Evolutionary conservation across 1,284 basidiomycete genomes (phyloP).

Genomic region (Ganoderma lingzhi): DNA sequence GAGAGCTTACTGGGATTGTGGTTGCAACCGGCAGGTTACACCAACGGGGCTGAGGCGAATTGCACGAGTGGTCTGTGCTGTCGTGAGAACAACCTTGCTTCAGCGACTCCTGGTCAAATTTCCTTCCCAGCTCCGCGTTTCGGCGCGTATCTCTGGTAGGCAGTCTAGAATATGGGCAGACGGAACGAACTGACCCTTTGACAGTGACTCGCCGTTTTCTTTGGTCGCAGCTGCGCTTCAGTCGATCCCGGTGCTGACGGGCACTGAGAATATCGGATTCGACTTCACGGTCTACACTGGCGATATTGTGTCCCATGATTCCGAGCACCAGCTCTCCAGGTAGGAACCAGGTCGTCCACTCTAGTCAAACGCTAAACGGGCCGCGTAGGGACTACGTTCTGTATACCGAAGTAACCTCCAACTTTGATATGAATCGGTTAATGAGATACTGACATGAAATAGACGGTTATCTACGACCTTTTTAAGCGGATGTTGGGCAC

Average conservation of each 20-base stretch:
- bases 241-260: conserved; percentile 74
- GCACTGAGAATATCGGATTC: conserved; percentile 66
- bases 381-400: conserved; percentile 27
- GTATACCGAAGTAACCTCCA: conserved; percentile 27
- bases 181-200: conserved; percentile 1
- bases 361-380: not conserved
- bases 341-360: conserved; percentile 32
- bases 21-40: conserved; percentile 55
- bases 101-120: conserved; percentile 55
- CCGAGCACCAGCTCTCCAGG: conserved; percentile 70
- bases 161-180: conserved; percentile 9
- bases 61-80: conserved; percentile 82
- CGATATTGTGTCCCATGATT: conserved; percentile 79
- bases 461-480: conserved; percentile 73
- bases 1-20: not conserved
- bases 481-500: conserved; percentile 67
- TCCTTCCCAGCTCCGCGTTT: conserved; percentile 71
- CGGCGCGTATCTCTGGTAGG: conserved; percentile 68
- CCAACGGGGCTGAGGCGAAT: conserved; percentile 78
- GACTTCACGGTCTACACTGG: conserved; percentile 79
- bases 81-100: conserved; percentile 63
- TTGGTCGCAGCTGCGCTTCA: conserved; percentile 70
- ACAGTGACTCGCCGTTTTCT: conserved; percentile 75
- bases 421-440: not conserved
- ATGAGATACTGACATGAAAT: not conserved